A percentile compares a stretch with the other conserved stretches of the same genome.
Evolutionary conservation across 1,139 yeast species (phyloP).

Genomic region (Yamadazyma epiphylla): DNA sequence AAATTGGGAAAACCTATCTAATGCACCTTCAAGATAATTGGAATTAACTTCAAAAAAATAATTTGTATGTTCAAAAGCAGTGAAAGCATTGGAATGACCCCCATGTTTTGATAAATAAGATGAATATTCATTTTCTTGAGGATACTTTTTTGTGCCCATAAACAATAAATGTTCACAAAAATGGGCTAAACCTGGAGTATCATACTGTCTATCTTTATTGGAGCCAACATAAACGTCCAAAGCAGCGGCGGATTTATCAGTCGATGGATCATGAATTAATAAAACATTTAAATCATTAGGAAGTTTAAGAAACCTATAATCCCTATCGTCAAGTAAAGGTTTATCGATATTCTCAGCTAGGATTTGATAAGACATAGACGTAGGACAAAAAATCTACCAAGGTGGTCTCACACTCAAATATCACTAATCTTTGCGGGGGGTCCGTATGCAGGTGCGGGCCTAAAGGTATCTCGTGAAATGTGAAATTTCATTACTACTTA

Average conservation of each 20-base stretch:
- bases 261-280: constrained; percentile 74
- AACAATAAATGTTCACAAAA: constrained; percentile 93
- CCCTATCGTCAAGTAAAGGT: constrained; percentile 72
- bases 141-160: constrained; percentile 95
- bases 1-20: constrained; percentile 91
- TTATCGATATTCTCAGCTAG: constrained; percentile 33
- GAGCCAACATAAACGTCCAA: constrained; percentile 91
- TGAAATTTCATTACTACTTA: too few relatives aligned
- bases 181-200: constrained; percentile 86
- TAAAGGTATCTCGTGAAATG: too few relatives aligned
- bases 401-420: too few relatives aligned
- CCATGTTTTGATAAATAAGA: constrained; percentile 70
- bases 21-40: constrained; percentile 75
- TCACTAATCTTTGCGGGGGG: too few relatives aligned
- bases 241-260: constrained; percentile 92
- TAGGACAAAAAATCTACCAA: too few relatives aligned
- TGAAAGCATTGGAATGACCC: constrained; percentile 75
- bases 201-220: constrained; percentile 67
- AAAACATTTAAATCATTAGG: constrained; percentile 70
- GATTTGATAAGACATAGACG: too few relatives aligned
- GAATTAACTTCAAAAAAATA: constrained; percentile 83
- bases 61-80: constrained; percentile 86
- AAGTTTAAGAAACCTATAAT: constrained; percentile 64
- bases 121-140: constrained; percentile 84
- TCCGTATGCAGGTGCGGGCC: too few relatives aligned